Evolutionary conservation across 805 yeast genomes (phyloP).

Genomic region (Yarrowia alimentaria): DNA sequence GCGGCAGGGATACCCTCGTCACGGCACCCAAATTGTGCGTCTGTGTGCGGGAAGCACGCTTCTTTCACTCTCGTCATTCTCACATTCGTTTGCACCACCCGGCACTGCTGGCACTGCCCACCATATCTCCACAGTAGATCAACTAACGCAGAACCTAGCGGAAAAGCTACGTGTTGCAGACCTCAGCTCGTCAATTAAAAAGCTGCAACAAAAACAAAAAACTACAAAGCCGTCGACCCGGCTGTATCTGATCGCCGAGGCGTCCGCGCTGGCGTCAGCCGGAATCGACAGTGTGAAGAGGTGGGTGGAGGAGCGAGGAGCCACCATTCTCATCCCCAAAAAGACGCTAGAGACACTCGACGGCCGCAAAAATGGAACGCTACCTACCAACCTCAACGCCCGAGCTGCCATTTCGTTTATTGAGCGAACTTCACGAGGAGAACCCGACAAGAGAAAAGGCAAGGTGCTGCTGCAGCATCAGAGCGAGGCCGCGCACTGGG

Average conservation of each 20-base stretch:
- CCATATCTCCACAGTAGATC: too few species aligned
- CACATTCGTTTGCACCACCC: too few species aligned
- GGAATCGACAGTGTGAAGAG: slow-evolving; percentile 2
- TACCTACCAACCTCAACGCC: slow-evolving; percentile 19
- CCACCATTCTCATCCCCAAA: slow-evolving; percentile 15
- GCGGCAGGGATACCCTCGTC: too few species aligned
- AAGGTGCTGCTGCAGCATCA: slow-evolving; percentile 9
- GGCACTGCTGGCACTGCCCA: too few species aligned
- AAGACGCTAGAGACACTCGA: slow-evolving; percentile 16
- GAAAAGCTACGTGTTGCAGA: slow-evolving; percentile 6
- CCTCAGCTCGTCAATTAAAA: slow-evolving; percentile 10
- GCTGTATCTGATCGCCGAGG: slow-evolving; percentile 4
- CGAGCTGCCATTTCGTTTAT: slow-evolving; percentile 4
- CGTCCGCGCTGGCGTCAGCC: slow-evolving; percentile 2
- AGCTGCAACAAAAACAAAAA: slow-evolving; percentile 4
- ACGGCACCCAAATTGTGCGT: too few species aligned
- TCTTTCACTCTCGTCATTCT: too few species aligned
- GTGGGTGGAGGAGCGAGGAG: slow-evolving; percentile 21
- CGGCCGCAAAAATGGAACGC: slow-evolving; percentile 3
- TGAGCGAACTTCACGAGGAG: slow-evolving; percentile 3
- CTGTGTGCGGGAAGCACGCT: too few species aligned
- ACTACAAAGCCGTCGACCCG: slow-evolving; percentile 10
- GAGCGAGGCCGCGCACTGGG: slow-evolving; percentile 10
- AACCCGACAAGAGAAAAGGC: slow-evolving; percentile 2
- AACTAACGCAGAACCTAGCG: slow-evolving; percentile 26